These are phyloP conservation scores for Penicillium sclerotiorum DNA, from an alignment of 2,329 filamentous ascomycete genomes.

Conservation along the genomic window DNA sequence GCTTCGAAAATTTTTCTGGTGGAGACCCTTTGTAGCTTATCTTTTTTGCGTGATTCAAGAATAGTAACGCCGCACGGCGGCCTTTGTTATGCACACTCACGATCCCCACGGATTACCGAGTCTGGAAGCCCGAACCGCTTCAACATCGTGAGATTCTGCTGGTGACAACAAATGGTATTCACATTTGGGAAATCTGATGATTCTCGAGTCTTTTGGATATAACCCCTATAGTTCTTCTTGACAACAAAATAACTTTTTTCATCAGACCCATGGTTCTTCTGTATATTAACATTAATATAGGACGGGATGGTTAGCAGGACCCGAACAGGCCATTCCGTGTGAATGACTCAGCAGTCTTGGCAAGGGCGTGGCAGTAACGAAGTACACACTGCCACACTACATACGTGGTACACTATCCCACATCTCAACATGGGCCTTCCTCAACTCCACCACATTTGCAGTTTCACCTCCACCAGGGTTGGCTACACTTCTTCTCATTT, in stretches of 20 bases:
- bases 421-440: too few species aligned
- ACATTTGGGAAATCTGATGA: not conserved
- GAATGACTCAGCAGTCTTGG: too few species aligned
- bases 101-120: constrained; percentile 29
- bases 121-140: constrained; percentile 28
- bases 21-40: constrained; percentile 29
- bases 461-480: not conserved
- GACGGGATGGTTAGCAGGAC: too few species aligned
- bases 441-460: not conserved
- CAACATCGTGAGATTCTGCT: constrained; percentile 11
- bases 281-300: too few species aligned
- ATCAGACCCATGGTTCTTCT: too few species aligned
- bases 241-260: too few species aligned
- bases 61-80: constrained; percentile 20
- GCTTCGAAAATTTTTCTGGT: constrained; percentile 29
- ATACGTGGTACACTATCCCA: too few species aligned
- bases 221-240: too few species aligned
- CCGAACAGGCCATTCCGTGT: too few species aligned
- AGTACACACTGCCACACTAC: too few species aligned
- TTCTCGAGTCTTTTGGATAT: too few species aligned
- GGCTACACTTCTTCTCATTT: not conserved
- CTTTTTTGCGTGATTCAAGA: constrained; percentile 13
- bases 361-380: too few species aligned
- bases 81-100: constrained; percentile 17
- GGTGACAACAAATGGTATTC: not conserved